These are phyloP conservation scores for Phytophthora megakarya DNA, from an alignment of 352 stramenopile species.

Conservation along the genomic window DNA sequence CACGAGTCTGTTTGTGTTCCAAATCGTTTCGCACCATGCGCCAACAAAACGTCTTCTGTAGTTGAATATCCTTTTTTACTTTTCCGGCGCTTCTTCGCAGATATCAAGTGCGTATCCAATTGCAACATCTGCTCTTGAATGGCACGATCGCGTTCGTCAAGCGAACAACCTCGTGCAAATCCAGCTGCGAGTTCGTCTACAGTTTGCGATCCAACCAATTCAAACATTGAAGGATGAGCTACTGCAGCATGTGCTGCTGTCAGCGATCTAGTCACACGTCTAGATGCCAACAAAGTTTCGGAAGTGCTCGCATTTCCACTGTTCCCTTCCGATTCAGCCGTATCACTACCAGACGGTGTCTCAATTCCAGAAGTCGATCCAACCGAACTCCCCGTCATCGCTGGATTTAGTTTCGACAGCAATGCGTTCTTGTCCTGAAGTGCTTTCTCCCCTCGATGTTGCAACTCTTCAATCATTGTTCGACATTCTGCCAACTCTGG, in stretches of 20 bases:
- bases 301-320: slow-evolving; percentile 5
- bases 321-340: slow-evolving; percentile 1
- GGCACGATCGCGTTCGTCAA: slow-evolving; percentile 54
- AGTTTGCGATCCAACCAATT: slow-evolving; percentile 71
- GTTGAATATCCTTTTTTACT: slow-evolving; percentile 56
- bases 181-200: slow-evolving; percentile 54
- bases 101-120: slow-evolving; percentile 73
- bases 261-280: slow-evolving; percentile 79
- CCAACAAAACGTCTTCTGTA: slow-evolving; percentile 69
- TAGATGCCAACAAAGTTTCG: slow-evolving; percentile 40
- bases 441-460: slow-evolving; percentile 63
- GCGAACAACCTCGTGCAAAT: slow-evolving; percentile 49
- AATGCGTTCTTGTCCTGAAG: slow-evolving; percentile 67
- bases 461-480: slow-evolving; percentile 71
- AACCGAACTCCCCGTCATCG: slow-evolving; percentile 7
- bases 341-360: not conserved
- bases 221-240: slow-evolving; percentile 86
- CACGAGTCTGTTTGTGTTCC: slow-evolving; percentile 55
- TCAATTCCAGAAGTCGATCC: slow-evolving; percentile 13
- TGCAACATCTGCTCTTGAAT: slow-evolving; percentile 72
- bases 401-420: slow-evolving; percentile 63
- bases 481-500: slow-evolving; percentile 42
- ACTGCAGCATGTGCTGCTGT: slow-evolving; percentile 80
- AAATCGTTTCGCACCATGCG: slow-evolving; percentile 72
- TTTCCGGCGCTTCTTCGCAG: slow-evolving; percentile 46